Percentiles rank a stretch among this genome's conserved stretches.
Conservation (phyloP, 345 rosid genomes). For the Streptanthus diversifolius region DNA sequence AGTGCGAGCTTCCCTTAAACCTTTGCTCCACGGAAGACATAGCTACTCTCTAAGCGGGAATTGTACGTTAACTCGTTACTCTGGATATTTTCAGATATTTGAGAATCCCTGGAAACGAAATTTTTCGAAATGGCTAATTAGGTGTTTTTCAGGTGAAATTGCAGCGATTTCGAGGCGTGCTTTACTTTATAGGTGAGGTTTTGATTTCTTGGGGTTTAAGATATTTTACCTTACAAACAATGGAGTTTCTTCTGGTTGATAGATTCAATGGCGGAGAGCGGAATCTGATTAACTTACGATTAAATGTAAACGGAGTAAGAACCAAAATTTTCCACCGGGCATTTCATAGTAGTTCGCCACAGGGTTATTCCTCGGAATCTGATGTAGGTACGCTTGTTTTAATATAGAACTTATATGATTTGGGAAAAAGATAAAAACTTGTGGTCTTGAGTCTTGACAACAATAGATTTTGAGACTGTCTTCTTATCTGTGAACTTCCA, state of each 20-base stretch:
- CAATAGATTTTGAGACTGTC: not conserved
- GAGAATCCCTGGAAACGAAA: slow-evolving; percentile 1
- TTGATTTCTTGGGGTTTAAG: not conserved
- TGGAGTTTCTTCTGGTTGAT: not conserved
- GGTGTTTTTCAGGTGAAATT: not conserved
- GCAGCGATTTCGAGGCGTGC: not conserved
- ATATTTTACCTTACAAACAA: not conserved
- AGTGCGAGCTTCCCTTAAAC: slow-evolving; percentile 10
- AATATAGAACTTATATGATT: not conserved
- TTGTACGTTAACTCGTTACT: not conserved
- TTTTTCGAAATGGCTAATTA: not conserved
- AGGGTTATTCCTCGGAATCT: not conserved
- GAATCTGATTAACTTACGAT: not conserved
- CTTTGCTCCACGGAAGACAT: slow-evolving; percentile 6
- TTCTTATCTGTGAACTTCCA: not conserved
- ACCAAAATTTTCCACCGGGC: not conserved
- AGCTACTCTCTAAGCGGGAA: not conserved
- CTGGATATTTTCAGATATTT: not conserved
- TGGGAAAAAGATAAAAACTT: not conserved
- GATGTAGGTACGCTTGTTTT: slow-evolving; percentile 18
- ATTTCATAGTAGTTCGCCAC: not conserved
- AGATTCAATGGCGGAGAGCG: not conserved
- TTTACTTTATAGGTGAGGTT: slow-evolving; percentile 9
- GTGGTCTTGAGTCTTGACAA: not conserved
- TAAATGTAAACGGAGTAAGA: not conserved